Base-by-base conservation (phyloP, 768 basidiomycete species). In the Suillus occidentalis region DNA sequence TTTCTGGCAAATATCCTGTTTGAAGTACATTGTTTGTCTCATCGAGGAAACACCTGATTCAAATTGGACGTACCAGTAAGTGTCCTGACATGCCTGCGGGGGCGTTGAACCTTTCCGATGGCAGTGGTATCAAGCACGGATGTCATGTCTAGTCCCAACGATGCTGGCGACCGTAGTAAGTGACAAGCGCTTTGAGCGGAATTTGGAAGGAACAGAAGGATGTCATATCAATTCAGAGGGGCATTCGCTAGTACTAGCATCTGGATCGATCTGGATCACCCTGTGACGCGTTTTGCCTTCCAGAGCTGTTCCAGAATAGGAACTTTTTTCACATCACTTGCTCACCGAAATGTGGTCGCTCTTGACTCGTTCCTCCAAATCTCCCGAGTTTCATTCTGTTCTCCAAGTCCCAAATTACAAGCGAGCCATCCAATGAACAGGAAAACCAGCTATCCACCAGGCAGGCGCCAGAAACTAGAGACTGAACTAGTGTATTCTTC, bases 1-100 rank as follows among this genome's bases (percentile, higher is more conserved):
- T 85, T 74, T 94, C 92, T 5, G 92, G 90, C 4, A 89, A 77
- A 72, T 92, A 94, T 18, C 90, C 92, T 94, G 66, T 45, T 67
- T 39, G 55, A n/a, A 59, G 25, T 43, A n/a, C n/a, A 63, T 40
- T 16, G 58, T 52, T 6, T 55, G 67, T 60, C n/a, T 53, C 60
- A 18, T 13, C 7, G 18, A 31, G 37, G 55, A 65, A 20, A 39
- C 3, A 25, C n/a, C 8, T 28, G 28, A 37, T 14, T 28, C 28
- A 34, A 49, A 50, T 47, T 20, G 3, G 49, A 64, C 76, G 60
- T 68, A 88, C 89, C 85, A 14, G 88, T 90, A 61, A 89, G 78
- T 28, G 89, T 85, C 55, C 90, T 84, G 61, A 89, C 87, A 78
- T 91, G 90, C 65, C 86, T 83, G 66, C 88, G 83, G 49, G 72